Evolutionary conservation across 2,329 filamentous ascomycete genomes (phyloP), one percentile per base, ranked within the genome.

Genomic region (Pyrenochaeta sp.): DNA sequence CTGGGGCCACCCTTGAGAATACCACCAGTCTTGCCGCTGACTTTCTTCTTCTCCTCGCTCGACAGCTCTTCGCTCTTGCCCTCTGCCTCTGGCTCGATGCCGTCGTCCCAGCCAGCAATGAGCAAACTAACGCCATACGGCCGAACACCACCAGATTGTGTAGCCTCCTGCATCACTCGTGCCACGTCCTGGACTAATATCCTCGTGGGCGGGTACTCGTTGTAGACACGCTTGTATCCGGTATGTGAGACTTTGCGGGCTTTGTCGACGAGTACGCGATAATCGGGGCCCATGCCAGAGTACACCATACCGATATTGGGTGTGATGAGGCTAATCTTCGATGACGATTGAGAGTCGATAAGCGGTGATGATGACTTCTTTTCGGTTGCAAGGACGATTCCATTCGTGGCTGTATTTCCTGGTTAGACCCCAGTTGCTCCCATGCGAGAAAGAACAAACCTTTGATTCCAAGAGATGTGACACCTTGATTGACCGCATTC

Each of bases 261-360:
- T 75, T 92, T 93, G 81, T 99, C 94, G 63, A 97, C 94, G 41
- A 99, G 83, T 44, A 99, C 90, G 74, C 94, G 87, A 80, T 97
- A 99, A 76, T 99, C 94, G 48, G 94, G 94, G 20, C 94, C 93
- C 94, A 99, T 99, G 72, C 94, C 94, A 38, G 91, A 92, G 79
- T 99, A 99, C 66, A 99, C 94, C 90, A 97, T 96, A 73, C 94
- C 94, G 74, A 99, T 97, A 82, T 99, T 94, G 67, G 94, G 94
- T 34, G 94, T 99, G 78, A 99, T 92, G 72, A 95, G 85, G 73
- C 90, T 96, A 79, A 99, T 90, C 82, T 99, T 99, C 66, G 92
- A 94, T 58, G 96, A 86, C 27, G 94, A 97, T 65, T 88, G 85
- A 63, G 94, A 87, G 72, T 99, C 94, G 80, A 96, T 93, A 67